A percentile compares a stretch with the other conserved stretches of the same genome.
Evolutionary conservation across 768 basidiomycete genomes (phyloP).

Genomic region (Kwoniella mangroviensis): DNA sequence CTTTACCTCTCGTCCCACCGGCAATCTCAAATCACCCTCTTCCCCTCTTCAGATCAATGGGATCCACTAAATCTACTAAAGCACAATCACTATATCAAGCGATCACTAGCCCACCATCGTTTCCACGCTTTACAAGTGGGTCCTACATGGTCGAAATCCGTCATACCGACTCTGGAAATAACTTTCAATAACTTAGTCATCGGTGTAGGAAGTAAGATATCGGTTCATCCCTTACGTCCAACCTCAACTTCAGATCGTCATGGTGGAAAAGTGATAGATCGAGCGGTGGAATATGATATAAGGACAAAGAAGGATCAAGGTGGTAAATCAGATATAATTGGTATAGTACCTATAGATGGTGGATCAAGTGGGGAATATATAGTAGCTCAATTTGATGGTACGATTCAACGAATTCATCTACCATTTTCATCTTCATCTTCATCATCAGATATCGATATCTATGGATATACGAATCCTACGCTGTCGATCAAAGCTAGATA

Average conservation of each 20-base stretch:
- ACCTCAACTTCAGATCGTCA: background rate
- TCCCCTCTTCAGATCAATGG: constrained; percentile 26
- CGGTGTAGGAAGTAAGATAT: constrained; percentile 39
- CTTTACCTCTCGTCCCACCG: constrained; percentile 36
- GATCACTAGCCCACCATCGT: constrained; percentile 10
- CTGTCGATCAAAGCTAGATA: constrained; percentile 34
- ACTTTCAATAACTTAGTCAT: constrained; percentile 31
- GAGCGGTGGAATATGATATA: constrained; percentile 34
- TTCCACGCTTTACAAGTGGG: constrained; percentile 49
- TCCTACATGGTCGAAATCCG: constrained; percentile 36
- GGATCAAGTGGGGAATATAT: constrained; percentile 3
- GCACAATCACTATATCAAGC: constrained; percentile 24
- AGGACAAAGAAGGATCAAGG: constrained; percentile 23
- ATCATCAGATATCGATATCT: background rate
- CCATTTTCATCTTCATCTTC: background rate
- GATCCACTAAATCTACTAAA: constrained; percentile 23
- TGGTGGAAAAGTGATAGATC: constrained; percentile 25
- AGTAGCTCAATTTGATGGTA: constrained; percentile 49
- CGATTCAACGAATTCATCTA: constrained; percentile 29
- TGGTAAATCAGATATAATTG: constrained; percentile 43
- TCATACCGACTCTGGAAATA: constrained; percentile 41
- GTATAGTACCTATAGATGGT: constrained; percentile 21
- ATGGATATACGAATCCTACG: constrained; percentile 6
- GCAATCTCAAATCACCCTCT: constrained; percentile 30
- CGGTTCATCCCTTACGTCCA: constrained; percentile 37